These are phyloP conservation scores for Cruciata laevipes DNA, from an alignment of 257 asterid species.

Conservation along the genomic window DNA sequence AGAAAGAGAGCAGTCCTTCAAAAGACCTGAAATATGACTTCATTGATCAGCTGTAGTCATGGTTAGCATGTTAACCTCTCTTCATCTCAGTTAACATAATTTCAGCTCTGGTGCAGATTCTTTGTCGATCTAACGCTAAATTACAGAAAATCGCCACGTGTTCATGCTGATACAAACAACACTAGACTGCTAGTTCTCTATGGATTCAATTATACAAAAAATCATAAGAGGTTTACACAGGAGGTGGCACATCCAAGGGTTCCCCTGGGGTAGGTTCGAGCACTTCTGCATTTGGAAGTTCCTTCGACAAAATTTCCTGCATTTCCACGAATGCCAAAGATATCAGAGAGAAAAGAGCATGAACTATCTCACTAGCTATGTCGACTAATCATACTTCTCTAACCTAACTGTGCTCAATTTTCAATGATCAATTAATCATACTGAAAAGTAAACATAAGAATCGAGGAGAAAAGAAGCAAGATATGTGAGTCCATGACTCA, in stretches of 20 bases:
- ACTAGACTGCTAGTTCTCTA: background rate
- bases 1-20: too few relatives aligned
- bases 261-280: conserved; percentile 70
- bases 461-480: background rate
- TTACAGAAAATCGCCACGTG: background rate
- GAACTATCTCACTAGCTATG: background rate
- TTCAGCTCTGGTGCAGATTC: background rate
- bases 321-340: conserved; percentile 7
- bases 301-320: conserved; percentile 61
- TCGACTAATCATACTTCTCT: background rate
- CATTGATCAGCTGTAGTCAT: background rate
- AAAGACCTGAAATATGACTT: too few relatives aligned
- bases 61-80: background rate
- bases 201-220: background rate
- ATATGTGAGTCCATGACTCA: background rate
- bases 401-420: background rate
- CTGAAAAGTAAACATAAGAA: background rate
- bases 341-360: background rate
- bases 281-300: conserved; percentile 54
- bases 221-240: background rate
- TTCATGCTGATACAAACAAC: background rate
- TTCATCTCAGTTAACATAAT: background rate
- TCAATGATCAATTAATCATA: background rate
- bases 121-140: background rate
- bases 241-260: conserved; percentile 45